A percentile compares a stretch with the other conserved stretches of the same genome.
Conservation (phyloP, 2,329 filamentous ascomycete species). For the Neoarthrinium moseri region DNA sequence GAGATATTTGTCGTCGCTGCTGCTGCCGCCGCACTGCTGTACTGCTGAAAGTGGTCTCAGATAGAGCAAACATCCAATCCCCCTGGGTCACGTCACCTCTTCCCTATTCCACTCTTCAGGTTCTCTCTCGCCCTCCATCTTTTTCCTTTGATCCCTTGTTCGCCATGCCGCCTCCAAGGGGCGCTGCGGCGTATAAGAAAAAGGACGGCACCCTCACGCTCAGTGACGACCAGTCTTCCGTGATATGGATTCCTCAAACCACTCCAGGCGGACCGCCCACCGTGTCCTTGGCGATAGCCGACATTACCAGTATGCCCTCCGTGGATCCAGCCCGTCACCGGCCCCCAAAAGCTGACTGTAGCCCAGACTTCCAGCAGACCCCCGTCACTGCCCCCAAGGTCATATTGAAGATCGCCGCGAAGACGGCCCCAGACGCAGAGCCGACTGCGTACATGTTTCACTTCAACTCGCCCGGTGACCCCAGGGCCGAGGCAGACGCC, state of each 20-base stretch:
- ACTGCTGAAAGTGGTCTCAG: too few relatives aligned
- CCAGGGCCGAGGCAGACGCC: constrained; percentile 78
- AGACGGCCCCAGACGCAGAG: constrained; percentile 56
- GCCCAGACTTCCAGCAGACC: constrained; percentile 86
- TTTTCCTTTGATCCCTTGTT: too few relatives aligned
- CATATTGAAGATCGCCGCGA: constrained; percentile 88
- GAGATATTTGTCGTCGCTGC: too few relatives aligned
- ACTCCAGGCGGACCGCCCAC: constrained; percentile 59
- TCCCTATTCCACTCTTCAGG: too few relatives aligned
- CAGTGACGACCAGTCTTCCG: constrained; percentile 67
- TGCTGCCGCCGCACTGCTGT: too few relatives aligned
- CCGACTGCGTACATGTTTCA: constrained; percentile 79
- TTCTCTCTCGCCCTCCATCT: too few relatives aligned
- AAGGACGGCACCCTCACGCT: constrained; percentile 84
- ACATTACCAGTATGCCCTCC: constrained; percentile 72
- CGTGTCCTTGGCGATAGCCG: constrained; percentile 68
- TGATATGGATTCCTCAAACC: constrained; percentile 78
- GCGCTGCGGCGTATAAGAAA: constrained; percentile 85
- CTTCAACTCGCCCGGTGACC: constrained; percentile 76
- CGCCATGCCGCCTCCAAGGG: constrained; percentile 59
- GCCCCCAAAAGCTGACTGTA: constrained; percentile 13
- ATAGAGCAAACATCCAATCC: too few relatives aligned
- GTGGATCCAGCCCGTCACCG: not conserved
- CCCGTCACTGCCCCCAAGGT: constrained; percentile 85
- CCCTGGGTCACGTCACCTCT: too few relatives aligned